These are phyloP conservation scores for Auricularia heimuer DNA, from an alignment of 768 basidiomycete genomes.

Conservation along the genomic window DNA sequence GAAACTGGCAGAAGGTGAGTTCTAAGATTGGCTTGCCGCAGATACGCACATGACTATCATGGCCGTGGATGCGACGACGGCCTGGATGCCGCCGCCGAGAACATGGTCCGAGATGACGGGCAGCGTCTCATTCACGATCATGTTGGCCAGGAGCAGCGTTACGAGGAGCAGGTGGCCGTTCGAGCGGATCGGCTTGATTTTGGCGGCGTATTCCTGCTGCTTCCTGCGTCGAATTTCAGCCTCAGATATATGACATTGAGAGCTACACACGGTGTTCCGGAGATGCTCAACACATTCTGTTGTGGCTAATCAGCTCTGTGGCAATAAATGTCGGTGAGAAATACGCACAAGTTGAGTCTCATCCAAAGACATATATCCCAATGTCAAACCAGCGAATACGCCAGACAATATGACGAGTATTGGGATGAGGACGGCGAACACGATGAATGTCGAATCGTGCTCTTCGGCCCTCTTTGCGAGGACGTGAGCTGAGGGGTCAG, in stretches of 20 bases:
- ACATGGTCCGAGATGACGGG: constrained; percentile 76
- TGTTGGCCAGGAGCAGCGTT: constrained; percentile 76
- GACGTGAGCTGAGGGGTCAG: neutral
- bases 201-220: constrained; percentile 71
- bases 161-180: constrained; percentile 78
- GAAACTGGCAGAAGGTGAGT: constrained; percentile 43
- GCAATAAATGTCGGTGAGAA: neutral
- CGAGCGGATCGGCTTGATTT: constrained; percentile 78
- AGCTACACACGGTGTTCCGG: constrained; percentile 63
- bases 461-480: constrained; percentile 6
- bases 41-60: constrained; percentile 75
- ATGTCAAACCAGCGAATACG: constrained; percentile 82
- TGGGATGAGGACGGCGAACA: constrained; percentile 59
- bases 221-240: constrained; percentile 30
- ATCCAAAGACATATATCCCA: constrained; percentile 90
- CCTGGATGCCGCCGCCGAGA: constrained; percentile 67
- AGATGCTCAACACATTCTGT: constrained; percentile 65
- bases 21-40: neutral
- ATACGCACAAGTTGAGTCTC: constrained; percentile 59
- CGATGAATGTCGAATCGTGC: constrained; percentile 15
- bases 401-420: constrained; percentile 75
- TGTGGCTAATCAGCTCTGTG: neutral
- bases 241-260: neutral
- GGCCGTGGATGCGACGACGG: constrained; percentile 73
- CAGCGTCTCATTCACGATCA: constrained; percentile 85